Base-by-base conservation (phyloP, 2,329 filamentous ascomycete genomes). In the Eutypella sp. region DNA sequence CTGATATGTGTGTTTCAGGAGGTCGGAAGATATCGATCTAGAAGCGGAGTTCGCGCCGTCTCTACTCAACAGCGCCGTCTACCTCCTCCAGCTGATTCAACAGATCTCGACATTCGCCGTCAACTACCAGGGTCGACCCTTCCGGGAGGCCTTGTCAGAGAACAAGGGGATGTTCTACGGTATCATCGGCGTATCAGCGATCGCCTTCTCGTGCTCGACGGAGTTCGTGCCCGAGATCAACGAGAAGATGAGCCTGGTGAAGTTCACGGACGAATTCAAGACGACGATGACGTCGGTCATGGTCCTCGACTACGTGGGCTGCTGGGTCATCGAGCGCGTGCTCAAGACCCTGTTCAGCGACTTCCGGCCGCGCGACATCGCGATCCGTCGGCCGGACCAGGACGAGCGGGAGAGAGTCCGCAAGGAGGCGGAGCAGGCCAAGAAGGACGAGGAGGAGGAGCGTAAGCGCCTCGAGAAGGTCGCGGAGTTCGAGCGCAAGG, bases 131-230 rank as follows among this genome's bases (percentile, higher is more conserved):
- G 93, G 93, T 48, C 87, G 93, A 9, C 93, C 93, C 11, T 99
- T 99, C 85, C 88, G 93, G 49, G 93, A 99, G 71, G 87, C 87
- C 19, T 89, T 99, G 55, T 85, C 87, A 5, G 93, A 96, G 72
- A 99, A 99, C 75, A 87, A 84, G 67, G 90, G 89, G 65, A 99
- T 99, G 93, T 99, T 93, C 74, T 99, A 87, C 76, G 93, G 93
- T 48, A 89, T 99, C 46, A 73, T 99, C 34, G 86, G 87, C 53
- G 92, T 96, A 15, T 89, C 89, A 0, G 89, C 76, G 36, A 87
- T 99, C 24, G 92, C 93, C 5, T 97, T 99, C 68, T 85, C 86
- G 40, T 96, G 92, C 70, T 92, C 91, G 6, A 95, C 92, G 2
- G 93, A 99, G 67, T 89, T 99, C 59, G 77, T 97, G 41, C 93